These are phyloP conservation scores for Conticribra weissflogii DNA, from an alignment of 108 stramenopile species.

Conservation along the genomic window DNA sequence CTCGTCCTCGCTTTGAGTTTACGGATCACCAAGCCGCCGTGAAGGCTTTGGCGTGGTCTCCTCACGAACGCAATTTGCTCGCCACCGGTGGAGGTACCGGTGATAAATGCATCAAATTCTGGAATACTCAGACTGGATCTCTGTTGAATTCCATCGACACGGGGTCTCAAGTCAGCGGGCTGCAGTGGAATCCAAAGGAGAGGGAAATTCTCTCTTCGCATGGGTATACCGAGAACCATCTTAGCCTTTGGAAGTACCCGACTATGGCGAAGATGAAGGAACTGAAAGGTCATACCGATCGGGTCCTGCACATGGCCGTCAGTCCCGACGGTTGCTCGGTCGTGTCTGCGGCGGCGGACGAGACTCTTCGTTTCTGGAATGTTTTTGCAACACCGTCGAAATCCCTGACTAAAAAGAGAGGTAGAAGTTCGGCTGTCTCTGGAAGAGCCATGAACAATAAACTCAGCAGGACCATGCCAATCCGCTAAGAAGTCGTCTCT, in stretches of 20 bases:
- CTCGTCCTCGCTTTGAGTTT: slow-evolving; percentile 69
- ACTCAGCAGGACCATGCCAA: slow-evolving; percentile 64
- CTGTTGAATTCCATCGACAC: slow-evolving; percentile 97
- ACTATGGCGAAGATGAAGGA: slow-evolving; percentile 89
- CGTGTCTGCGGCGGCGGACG: slow-evolving; percentile 87
- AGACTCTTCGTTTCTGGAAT: slow-evolving; percentile 94
- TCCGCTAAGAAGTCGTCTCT: slow-evolving; percentile 33
- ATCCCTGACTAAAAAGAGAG: slow-evolving; percentile 38
- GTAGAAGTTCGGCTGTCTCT: slow-evolving; percentile 39
- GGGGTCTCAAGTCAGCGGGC: slow-evolving; percentile 95
- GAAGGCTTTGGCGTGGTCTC: slow-evolving; percentile 99
- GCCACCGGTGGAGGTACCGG: slow-evolving; percentile 99
- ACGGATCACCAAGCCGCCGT: slow-evolving; percentile 97
- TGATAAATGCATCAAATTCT: slow-evolving; percentile 99
- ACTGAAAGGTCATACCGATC: slow-evolving; percentile 82
- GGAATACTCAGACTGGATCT: slow-evolving; percentile 94
- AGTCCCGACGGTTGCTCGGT: slow-evolving; percentile 84
- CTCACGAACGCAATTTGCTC: slow-evolving; percentile 95
- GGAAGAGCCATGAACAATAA: slow-evolving; percentile 55
- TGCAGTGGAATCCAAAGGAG: slow-evolving; percentile 94
- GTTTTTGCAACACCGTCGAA: slow-evolving; percentile 66
- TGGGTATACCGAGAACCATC: slow-evolving; percentile 95
- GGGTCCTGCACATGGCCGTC: slow-evolving; percentile 83
- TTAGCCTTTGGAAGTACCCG: slow-evolving; percentile 97
- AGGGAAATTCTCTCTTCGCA: slow-evolving; percentile 96